phyloP scores from a whole-genome alignment of 2,329 filamentous ascomycete genomes.

The Sporothrix euskadiensis region DNA sequence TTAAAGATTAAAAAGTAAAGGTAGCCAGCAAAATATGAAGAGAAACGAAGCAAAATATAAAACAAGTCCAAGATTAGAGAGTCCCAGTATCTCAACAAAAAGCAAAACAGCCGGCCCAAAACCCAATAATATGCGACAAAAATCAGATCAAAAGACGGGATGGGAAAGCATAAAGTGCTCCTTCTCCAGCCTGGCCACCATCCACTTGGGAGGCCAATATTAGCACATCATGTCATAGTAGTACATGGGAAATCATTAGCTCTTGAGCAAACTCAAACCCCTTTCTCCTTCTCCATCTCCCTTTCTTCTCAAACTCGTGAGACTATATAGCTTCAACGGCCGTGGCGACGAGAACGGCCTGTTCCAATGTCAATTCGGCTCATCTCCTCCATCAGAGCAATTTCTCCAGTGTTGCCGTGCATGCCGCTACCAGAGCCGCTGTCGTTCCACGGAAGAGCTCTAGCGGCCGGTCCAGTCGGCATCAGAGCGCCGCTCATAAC shows the following conservation, averaged over 20 bases:
- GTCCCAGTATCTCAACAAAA: constrained; percentile 8
- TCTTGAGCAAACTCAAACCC: constrained; percentile 7
- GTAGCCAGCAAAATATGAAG: not conserved
- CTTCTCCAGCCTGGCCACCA: not conserved
- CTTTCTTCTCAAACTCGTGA: no score
- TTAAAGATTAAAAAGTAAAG: not conserved
- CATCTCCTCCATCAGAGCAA: constrained; percentile 70
- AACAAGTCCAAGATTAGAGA: constrained; percentile 10
- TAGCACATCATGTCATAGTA: not conserved
- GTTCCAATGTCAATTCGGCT: constrained; percentile 66
- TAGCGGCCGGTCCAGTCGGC: not conserved
- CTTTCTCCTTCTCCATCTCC: not conserved
- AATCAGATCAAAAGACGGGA: not conserved
- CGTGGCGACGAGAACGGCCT: constrained; percentile 54
- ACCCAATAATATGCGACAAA: not conserved
- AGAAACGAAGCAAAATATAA: not conserved
- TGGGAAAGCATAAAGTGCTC: not conserved
- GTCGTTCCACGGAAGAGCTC: constrained; percentile 28
- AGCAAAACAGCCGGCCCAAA: not conserved
- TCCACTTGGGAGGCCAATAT: not conserved
- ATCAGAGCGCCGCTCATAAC: constrained; percentile 41
- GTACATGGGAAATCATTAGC: constrained; percentile 4
- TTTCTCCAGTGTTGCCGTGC: constrained; percentile 49
- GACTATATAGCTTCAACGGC: constrained; percentile 7
- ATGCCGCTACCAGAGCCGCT: constrained; percentile 35